Conservation (phyloP, 768 basidiomycete species). For the Ramaria rubella region DNA sequence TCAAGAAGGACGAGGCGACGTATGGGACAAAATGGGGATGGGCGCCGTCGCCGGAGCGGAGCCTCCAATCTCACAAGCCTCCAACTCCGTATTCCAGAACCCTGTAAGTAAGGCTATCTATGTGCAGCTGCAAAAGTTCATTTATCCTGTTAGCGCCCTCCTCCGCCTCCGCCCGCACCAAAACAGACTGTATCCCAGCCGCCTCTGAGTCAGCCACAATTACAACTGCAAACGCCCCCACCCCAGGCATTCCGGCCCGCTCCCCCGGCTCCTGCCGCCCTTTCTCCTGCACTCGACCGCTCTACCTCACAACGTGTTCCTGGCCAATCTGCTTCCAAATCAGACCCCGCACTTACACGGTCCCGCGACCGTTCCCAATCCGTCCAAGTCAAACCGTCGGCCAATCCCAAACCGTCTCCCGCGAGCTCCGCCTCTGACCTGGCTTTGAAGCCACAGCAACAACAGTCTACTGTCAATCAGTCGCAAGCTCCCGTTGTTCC, state of each 20-base stretch:
- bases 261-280: constrained; percentile 68
- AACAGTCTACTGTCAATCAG: constrained; percentile 12
- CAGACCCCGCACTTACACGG: constrained; percentile 31
- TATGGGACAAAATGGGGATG: constrained; percentile 79
- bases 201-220: constrained; percentile 31
- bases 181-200: constrained; percentile 18
- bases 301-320: constrained; percentile 82
- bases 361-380: background rate
- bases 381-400: constrained; percentile 14
- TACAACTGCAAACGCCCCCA: constrained; percentile 12
- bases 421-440: constrained; percentile 55
- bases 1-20: constrained; percentile 53
- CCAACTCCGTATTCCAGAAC: constrained; percentile 48
- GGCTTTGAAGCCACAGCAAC: constrained; percentile 36
- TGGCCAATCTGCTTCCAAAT: constrained; percentile 52
- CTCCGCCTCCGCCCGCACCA: constrained; percentile 31
- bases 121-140: background rate
- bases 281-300: constrained; percentile 72
- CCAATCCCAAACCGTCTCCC: constrained; percentile 43
- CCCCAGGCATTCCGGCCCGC: constrained; percentile 34
- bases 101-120: constrained; percentile 39
- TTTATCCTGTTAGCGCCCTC: constrained; percentile 25
- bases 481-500: background rate
- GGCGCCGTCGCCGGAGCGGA: constrained; percentile 7
- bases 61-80: constrained; percentile 15